phyloP scores from a whole-genome alignment of 2,329 filamentous ascomycete genomes.

The Sporothrix schenckii region DNA sequence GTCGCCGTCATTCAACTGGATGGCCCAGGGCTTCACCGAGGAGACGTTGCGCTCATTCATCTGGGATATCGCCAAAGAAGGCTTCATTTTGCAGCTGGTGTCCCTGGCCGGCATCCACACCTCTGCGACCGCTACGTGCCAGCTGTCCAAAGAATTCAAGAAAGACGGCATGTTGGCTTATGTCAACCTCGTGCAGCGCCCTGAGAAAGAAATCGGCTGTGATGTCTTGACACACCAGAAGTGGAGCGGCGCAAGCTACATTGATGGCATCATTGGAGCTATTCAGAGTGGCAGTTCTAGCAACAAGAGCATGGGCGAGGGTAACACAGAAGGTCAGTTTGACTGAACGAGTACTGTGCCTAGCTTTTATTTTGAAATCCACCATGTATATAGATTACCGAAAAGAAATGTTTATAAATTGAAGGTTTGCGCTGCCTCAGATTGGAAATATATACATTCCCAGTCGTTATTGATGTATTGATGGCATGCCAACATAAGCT shows the following conservation, averaged over 20 bases:
- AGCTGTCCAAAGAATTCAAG: conserved; percentile 82
- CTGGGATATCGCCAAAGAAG: conserved; percentile 92
- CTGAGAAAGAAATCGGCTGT: conserved; percentile 87
- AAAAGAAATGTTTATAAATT: no score
- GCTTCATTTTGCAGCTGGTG: conserved; percentile 71
- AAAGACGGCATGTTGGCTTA: conserved; percentile 95
- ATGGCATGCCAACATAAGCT: no score
- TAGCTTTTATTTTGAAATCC: not conserved
- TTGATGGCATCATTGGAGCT: conserved; percentile 85
- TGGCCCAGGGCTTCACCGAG: conserved; percentile 86
- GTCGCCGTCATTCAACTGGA: conserved; percentile 98
- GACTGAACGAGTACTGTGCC: conserved; percentile 28
- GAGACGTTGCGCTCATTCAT: conserved; percentile 86
- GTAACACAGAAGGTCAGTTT: conserved; percentile 81
- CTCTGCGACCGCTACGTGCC: conserved; percentile 65
- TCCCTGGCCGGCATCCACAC: conserved; percentile 68
- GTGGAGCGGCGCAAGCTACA: conserved; percentile 70
- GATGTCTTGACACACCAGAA: conserved; percentile 97
- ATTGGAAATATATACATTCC: no score
- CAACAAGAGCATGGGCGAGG: conserved; percentile 91
- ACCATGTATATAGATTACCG: not conserved
- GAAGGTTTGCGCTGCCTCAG: no score
- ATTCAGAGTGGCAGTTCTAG: conserved; percentile 90
- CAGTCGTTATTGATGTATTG: no score
- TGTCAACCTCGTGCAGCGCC: conserved; percentile 85